These are phyloP conservation scores for Closterium sp. DNA, from an alignment of 139 green algal species.

Conservation along the genomic window DNA sequence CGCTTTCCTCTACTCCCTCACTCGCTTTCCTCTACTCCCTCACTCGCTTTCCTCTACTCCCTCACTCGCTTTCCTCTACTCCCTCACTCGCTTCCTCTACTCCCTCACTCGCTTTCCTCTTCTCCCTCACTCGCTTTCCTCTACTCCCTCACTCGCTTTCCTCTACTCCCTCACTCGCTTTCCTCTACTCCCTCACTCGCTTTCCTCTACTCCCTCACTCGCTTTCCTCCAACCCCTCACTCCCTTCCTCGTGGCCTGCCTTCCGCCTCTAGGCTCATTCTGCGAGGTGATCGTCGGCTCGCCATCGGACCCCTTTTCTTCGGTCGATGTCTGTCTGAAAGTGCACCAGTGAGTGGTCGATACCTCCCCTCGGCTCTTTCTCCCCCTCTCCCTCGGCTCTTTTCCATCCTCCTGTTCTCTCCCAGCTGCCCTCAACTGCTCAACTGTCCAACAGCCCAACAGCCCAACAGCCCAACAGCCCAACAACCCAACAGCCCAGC, in stretches of 20 bases:
- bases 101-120: no score
- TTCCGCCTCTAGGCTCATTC: neutral
- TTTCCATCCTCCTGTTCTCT: neutral
- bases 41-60: no score
- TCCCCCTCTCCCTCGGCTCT: neutral
- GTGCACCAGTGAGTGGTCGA: neutral
- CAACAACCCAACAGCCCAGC: no score
- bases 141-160: no score
- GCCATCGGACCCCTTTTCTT: neutral
- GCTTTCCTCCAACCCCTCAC: neutral
- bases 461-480: no score
- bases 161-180: neutral
- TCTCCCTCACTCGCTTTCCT: no score
- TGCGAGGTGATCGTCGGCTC: neutral
- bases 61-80: no score
- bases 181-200: neutral
- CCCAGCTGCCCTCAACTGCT: neutral
- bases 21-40: no score
- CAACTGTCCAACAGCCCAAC: no score
- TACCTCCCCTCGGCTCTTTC: neutral
- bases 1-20: no score
- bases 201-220: neutral
- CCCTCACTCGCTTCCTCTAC: no score
- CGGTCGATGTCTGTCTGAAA: neutral
- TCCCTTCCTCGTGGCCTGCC: neutral